Base-by-base conservation (phyloP, 208 protist species). In the Trypanosoma avium region DNA sequence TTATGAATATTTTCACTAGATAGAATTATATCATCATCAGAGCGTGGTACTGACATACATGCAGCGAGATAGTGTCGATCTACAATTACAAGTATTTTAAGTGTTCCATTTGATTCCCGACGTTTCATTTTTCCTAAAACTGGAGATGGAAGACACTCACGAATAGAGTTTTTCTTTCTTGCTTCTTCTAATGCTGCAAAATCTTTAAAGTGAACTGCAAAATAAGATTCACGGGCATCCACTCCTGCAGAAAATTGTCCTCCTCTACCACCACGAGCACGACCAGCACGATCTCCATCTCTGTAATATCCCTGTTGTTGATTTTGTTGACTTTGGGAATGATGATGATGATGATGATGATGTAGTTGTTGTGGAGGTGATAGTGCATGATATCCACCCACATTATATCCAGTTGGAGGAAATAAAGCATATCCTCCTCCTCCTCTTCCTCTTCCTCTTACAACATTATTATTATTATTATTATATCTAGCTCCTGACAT, bases 141-240 rank as follows among this genome's bases (percentile, higher is more conserved):
- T 8, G 72, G 33, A 5, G 61, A 42, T 0, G 79, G 47, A 19
- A 91, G 61, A 40, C 79, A 70, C 26, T 76, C 74, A 12, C 83
- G 78, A 10, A 90, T 46, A 4, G 70, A 71, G n/a, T 73, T 75
- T n/a, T 68, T 70, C 32, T 84, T 78, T n/a, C 81, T 69, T 15
- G 77, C 75, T 45, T 88, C 82, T 58, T 86, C 75, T 48, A 94
- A 73, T 67, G 80, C 70, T 19, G 70, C 82, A 59, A 90, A 94
- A 53, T 62, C 75, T 42, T 88, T 80, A 17, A 94, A 69, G 61
- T 94, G 88, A 4, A 94, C 72, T 9, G 88, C 59, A 56, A 66
- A 80, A 61, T 63, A 83, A 7, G 63, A 70, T 49, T 87, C 71
- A 47, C 63, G 38, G n/a, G 50, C 22, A 0, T 79, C 73, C 46